Evolutionary conservation across 2,329 filamentous ascomycete genomes (phyloP), one percentile per base, ranked within the genome.

Genomic region (Phaeophleospora eucalypticola): DNA sequence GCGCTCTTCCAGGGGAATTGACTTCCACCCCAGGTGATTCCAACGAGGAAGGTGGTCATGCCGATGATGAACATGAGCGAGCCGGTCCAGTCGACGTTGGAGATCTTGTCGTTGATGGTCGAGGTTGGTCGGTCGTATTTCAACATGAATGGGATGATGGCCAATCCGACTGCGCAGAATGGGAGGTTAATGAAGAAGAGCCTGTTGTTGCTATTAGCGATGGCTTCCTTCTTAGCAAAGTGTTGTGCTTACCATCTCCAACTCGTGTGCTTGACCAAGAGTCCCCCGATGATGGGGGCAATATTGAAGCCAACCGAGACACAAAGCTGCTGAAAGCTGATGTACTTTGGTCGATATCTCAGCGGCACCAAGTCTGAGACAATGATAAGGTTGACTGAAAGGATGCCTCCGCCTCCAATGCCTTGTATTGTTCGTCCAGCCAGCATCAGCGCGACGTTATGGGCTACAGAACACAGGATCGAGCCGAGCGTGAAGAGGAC

Each of bases 401-500:
- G 66, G 3, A 72, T 66, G 0, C 72, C 73, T 2, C 73, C 72
- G 16, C 72, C 71, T 9, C 73, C 73, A 8, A 73, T 60, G 1
- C 73, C 73, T 52, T 76, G 73, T 3, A 76, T 53, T 14, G 66
- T 58, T 16, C 73, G 67, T 12, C 72, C 73, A 15, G 68, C 59
- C 8, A 74, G 61, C 40, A 76, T 58, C n/a, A 61, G 62, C 1
- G 55, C 50, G 6, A 74, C 61, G 24, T 58, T 65, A 42, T 67
- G 54, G 1, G 68, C 59, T 3, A 69, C 61, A 12, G 67, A 65
- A 50, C 71, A 74, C 10, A 76, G 58, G 2, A 73, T 65, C 1
- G 71, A 72, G 12, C 74, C 75, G 7, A 69, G 54, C 1, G 70
- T 74, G 54, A 76, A 75, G 52, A 76, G 61, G 2, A 70, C 46